Percentiles rank a stretch among this genome's conserved stretches.
phyloP scores from a whole-genome alignment of 2,329 filamentous ascomycete genomes.

The Plenodomus tracheiphilus region DNA sequence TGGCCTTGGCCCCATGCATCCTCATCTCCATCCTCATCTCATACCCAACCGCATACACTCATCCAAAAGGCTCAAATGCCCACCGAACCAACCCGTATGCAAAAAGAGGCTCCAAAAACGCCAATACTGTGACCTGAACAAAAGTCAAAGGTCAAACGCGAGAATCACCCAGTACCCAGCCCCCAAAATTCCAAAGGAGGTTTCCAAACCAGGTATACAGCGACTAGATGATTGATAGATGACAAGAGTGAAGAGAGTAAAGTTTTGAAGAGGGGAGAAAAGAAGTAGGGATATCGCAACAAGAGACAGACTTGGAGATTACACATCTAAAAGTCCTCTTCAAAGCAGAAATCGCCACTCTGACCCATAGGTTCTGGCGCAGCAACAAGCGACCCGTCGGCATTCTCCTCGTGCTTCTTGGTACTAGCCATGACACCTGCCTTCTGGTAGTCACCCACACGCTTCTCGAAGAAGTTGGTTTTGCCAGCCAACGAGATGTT shows the following conservation, averaged over 20 bases:
- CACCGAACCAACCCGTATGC: constrained; percentile 16
- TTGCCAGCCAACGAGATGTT: constrained; percentile 98
- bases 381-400: constrained; percentile 47
- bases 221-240: constrained; percentile 25
- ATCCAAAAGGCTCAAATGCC: constrained; percentile 18
- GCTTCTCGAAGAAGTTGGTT: constrained; percentile 99
- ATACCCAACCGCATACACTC: constrained; percentile 11
- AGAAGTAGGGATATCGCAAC: background rate
- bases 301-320: background rate
- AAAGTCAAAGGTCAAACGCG: constrained; percentile 31
- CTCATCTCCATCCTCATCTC: constrained; percentile 3
- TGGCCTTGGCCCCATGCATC: constrained; percentile 15
- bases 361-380: constrained; percentile 49
- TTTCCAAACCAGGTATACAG: constrained; percentile 26
- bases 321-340: constrained; percentile 85
- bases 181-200: constrained; percentile 14
- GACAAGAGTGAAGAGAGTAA: constrained; percentile 14
- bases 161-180: constrained; percentile 25
- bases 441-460: constrained; percentile 99
- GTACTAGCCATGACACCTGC: constrained; percentile 96
- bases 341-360: constrained; percentile 83
- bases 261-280: background rate
- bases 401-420: constrained; percentile 66
- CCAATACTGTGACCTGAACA: constrained; percentile 29
- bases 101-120: constrained; percentile 20